Evolutionary conservation across 345 rosid genomes (phyloP).

Genomic region (Citrus unshiu): DNA sequence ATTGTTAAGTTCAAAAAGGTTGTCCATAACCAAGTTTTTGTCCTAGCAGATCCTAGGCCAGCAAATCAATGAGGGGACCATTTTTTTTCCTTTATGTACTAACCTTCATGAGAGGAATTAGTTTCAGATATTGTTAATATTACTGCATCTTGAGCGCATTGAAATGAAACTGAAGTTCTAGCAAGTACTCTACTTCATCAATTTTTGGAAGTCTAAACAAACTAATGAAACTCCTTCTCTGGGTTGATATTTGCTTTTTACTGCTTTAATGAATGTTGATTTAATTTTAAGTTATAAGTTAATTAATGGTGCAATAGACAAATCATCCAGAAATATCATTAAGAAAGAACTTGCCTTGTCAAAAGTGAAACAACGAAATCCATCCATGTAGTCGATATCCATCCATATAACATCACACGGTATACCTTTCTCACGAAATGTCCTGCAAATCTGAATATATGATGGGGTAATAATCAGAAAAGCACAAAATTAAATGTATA

Average conservation of each 20-base stretch:
- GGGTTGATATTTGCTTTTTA: neutral
- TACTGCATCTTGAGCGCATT: neutral
- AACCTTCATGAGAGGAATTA: neutral
- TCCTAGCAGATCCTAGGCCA: neutral
- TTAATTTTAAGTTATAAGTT: too few relatives aligned
- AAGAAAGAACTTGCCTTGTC: constrained; percentile 53
- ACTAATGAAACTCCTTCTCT: neutral
- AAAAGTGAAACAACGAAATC: constrained; percentile 92
- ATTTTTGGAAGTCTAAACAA: too few relatives aligned
- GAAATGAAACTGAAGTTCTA: neutral
- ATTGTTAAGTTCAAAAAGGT: neutral
- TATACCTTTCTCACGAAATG: constrained; percentile 76
- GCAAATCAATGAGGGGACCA: neutral
- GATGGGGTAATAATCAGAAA: constrained; percentile 13
- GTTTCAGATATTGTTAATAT: too few relatives aligned
- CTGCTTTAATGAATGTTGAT: neutral
- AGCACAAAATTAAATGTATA: neutral
- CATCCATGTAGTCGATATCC: constrained; percentile 99
- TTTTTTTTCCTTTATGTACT: too few relatives aligned
- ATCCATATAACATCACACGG: constrained; percentile 96
- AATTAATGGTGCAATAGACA: neutral
- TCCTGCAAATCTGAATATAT: constrained; percentile 49
- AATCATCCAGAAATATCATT: neutral
- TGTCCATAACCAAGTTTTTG: neutral
- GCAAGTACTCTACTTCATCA: neutral